Evolutionary conservation across 176 grass and related monocot species (phyloP), one percentile per base, ranked within the genome.

Genomic region (Rhipidocladum racemiflorum): DNA sequence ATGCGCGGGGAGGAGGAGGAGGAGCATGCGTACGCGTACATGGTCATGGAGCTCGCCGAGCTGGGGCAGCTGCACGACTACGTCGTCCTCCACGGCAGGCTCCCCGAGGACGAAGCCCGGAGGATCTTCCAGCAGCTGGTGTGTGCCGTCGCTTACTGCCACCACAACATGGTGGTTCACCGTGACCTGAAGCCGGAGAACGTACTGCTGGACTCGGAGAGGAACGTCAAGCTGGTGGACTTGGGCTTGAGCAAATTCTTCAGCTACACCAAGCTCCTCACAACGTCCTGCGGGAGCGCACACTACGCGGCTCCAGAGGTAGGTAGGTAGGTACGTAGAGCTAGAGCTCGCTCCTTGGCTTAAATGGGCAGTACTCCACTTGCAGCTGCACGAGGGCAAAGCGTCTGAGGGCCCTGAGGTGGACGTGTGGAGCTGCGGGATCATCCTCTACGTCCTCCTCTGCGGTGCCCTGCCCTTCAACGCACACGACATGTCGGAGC

Each of bases 401-500:
- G 39, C 6, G 4, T 85, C 89, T 65, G 42, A 79, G 9, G 92
- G 89, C 6, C 92, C 89, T 24, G 84, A 87, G 51, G 84, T 94
- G 62, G 92, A 91, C 86, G 90, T 94, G 18, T 94, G 92, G 92
- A 91, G 89, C 81, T 94, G 86, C 61, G 92, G 92, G 20, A 83
- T 94, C 62, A 91, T 85, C 61, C 92, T 94, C 39, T 94, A 91
- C 63, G 87, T 53, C 76, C 85, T 94, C 84, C 84, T 94, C 14
- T 94, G 87, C 79, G 92, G 92, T 50, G 65, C 69, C 50, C 73
- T 90, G 65, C 92, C 92, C 68, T 94, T 91, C 82, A 87, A 90
- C 42, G 92, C 84, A 70, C 54, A 48, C 49, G 78, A 90, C 65
- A 87, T 83, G 1, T 36, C 70, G 9, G 72, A 84, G 14, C 60